Conservation (phyloP, 129 eudicot species). For the Gnaphalium uliginosum region DNA sequence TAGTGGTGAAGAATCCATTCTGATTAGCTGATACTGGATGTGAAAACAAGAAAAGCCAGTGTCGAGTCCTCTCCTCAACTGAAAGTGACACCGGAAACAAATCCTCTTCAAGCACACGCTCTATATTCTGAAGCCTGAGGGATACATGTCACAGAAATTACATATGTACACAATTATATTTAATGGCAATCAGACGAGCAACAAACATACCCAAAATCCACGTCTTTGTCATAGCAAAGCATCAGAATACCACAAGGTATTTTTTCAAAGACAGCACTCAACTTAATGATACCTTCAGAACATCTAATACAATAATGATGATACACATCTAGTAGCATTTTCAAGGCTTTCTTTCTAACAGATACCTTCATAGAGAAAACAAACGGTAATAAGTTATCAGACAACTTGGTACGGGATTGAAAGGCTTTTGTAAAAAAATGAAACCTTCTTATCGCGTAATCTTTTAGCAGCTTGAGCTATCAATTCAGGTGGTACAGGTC, state of each 20-base stretch:
- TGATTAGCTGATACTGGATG: slow-evolving; percentile 35
- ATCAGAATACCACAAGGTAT: slow-evolving; percentile 81
- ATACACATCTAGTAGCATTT: slow-evolving; percentile 78
- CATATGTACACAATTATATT: slow-evolving; percentile 8
- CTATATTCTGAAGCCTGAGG: slow-evolving; percentile 74
- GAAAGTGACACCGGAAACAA: slow-evolving; percentile 79
- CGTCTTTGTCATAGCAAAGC: slow-evolving; percentile 85
- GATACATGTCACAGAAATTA: slow-evolving; percentile 18
- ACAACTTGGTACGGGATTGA: slow-evolving; percentile 14
- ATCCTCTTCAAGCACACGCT: slow-evolving; percentile 65
- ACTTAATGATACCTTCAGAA: slow-evolving; percentile 49
- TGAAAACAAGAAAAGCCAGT: slow-evolving; percentile 83
- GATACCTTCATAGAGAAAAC: slow-evolving; percentile 46
- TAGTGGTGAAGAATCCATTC: slow-evolving; percentile 42
- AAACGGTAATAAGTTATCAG: slow-evolving; percentile 18
- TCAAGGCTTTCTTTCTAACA: slow-evolving; percentile 72
- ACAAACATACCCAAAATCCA: slow-evolving; percentile 68
- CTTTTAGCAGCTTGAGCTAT: slow-evolving; percentile 77
- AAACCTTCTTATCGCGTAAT: slow-evolving; percentile 94
- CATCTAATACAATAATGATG: slow-evolving; percentile 75
- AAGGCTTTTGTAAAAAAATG: slow-evolving; percentile 6
- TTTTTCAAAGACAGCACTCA: slow-evolving; percentile 63
- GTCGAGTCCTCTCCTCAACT: slow-evolving; percentile 70
- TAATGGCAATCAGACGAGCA: slow-evolving; percentile 14
- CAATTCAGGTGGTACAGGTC: slow-evolving; percentile 48